Evolutionary conservation across 257 asterid species (phyloP), one percentile per base, ranked within the genome.

Genomic region (Lithospermum erythrorhizon): DNA sequence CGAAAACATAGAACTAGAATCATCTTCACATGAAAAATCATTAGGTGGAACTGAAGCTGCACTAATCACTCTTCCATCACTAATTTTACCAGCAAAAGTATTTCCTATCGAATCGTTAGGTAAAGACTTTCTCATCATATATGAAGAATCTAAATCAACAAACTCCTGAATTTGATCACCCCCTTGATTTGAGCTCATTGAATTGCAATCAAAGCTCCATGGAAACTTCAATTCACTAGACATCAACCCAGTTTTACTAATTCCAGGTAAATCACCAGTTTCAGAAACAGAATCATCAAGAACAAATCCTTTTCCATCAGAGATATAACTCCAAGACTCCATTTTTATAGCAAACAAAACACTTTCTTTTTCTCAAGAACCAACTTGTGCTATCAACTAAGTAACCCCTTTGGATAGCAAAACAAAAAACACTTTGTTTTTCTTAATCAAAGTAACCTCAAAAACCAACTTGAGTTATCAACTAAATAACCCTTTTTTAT

Each of bases 261-360:
- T 19, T 37, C 67, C 63, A 18, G 41, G 63, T 61, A 57, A 51
- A 35, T 60, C 75, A 70, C 68, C 73, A 45, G 22, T 63, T n/a
- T 25, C 66, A 60, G 68, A 66, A 65, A 68, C 63, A 55, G 70
- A 68, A 56, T 71, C 67, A 7, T 68, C 75, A 47, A 58, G 24
- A 23, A 58, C 66, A 53, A 68, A 71, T 18, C 67, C 70, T 57
- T 68, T 68, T 14, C n/a, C 69, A 53, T 75, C 64, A 25, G 69
- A 68, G 6, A 47, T 49, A 62, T 57, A 68, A 61, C 70, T 65
- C 81, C 81, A 71, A 53, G 77, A 61, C 63, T 68, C 74, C 80
- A 75, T 75, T 22, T 65, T 48, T 47, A 3, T 21, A 8, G 16
- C 9, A 2, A 9, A 20, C 20, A 14, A 63, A 24, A 27, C 17